Evolutionary conservation across 371 early-diverging fungal species (phyloP), one percentile per base, ranked within the genome.

Genomic region (Saksenaea vasiformis): DNA sequence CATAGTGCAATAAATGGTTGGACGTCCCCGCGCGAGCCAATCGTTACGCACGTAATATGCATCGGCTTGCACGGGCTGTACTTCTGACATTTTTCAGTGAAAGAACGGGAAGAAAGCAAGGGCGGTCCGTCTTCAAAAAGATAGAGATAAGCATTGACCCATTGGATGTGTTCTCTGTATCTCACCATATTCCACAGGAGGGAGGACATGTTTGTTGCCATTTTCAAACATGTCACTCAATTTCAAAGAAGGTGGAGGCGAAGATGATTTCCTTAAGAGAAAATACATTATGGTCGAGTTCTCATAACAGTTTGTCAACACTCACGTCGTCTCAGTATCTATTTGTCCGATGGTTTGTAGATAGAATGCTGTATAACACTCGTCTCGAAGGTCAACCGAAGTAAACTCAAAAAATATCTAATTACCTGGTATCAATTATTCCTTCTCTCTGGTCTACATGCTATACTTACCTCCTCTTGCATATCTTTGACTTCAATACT

Each of bases 1-100:
- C 91, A 88, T 13, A 92, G 78, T 0, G 93, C 93, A 71, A 94
- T 90, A 58, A 91, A 94, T 0, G 93, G 94, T 65, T 94, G 92
- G 0, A 94, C 93, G 72, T 93, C 94, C 7, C 94, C 94, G 37
- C 94, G 83, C 8, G 92, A 90, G n/a, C 94, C 94, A 62, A 94
- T 91, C 0, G 93, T 93, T 38, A 93, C 70, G 60, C 88, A 88
- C 0, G 93, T 93, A 60, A 93, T 87, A 62, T 85, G 92, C 64
- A 93, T 65, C 4, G 89, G 77, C 24, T 72, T 71, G 14, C 75
- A 72, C n/a, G 1, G 84, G 67, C 54, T 5, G 53, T 47, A 22
- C 3, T 47, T 47, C 9, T 47, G 27, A 22, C 9, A 19, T 5
- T 47, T 22, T 10, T 22, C 51, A 5, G 51, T 10, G 24, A 47